Evolutionary conservation across 2,329 filamentous ascomycete genomes (phyloP).

Genomic region (Diaporthe velutina): DNA sequence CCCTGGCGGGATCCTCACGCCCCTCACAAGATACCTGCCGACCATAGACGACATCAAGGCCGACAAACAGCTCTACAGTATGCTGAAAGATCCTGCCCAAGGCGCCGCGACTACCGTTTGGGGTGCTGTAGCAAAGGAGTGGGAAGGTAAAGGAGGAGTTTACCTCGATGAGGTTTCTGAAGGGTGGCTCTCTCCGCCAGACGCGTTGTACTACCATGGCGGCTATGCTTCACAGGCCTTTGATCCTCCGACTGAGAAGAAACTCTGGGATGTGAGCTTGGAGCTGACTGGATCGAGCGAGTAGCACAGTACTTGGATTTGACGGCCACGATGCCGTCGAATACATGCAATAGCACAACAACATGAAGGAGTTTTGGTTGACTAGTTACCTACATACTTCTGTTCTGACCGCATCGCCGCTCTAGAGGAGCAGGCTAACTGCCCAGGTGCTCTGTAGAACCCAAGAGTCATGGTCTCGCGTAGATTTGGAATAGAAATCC

Average conservation of each 20-base stretch:
- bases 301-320: not conserved
- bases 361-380: not conserved
- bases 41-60: conserved; percentile 27
- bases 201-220: conserved; percentile 13
- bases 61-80: conserved; percentile 38
- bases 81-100: conserved; percentile 45
- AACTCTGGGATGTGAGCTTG: conserved; percentile 17
- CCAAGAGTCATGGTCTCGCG: too few species aligned
- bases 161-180: not conserved
- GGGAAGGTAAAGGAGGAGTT: not conserved
- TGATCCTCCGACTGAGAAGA: conserved; percentile 18
- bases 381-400: not conserved
- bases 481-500: too few species aligned
- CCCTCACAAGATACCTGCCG: conserved; percentile 16
- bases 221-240: conserved; percentile 23
- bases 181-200: not conserved
- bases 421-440: too few species aligned
- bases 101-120: not conserved
- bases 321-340: not conserved
- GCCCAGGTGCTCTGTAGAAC: too few species aligned
- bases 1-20: conserved; percentile 52
- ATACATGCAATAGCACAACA: not conserved
- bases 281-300: conserved; percentile 4
- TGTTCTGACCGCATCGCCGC: not conserved
- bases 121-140: not conserved